These are phyloP conservation scores for Nicotiana attenuata DNA, from an alignment of 257 asterid species.

Conservation along the genomic window DNA sequence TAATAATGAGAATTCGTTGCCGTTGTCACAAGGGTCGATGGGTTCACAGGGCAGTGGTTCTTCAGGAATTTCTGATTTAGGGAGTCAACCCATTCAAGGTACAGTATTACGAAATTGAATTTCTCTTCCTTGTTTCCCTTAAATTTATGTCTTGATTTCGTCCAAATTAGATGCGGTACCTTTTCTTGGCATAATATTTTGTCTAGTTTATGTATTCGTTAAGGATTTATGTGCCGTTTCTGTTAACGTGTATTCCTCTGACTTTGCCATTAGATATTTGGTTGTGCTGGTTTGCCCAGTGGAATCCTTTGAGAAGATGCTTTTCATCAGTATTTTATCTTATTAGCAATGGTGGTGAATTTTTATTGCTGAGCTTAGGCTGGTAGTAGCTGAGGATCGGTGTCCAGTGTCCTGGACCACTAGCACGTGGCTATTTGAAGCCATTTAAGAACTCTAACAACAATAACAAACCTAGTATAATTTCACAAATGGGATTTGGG, in stretches of 20 bases:
- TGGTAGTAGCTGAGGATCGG: not conserved
- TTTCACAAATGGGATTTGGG: fast-evolving
- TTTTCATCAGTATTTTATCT: not conserved
- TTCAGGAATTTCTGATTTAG: constrained; percentile 49
- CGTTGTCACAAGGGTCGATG: constrained; percentile 32
- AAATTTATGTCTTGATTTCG: not conserved
- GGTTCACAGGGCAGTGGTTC: constrained; percentile 54
- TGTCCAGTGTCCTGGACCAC: not conserved
- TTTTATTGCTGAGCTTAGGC: not conserved
- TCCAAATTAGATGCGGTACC: too few species aligned
- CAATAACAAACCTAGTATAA: too few species aligned
- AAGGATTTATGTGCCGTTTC: not conserved
- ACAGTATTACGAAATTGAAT: not conserved
- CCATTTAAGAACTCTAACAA: not conserved
- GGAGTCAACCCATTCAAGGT: constrained; percentile 46
- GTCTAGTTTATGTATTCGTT: not conserved
- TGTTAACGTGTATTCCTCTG: not conserved
- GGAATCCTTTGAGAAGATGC: not conserved
- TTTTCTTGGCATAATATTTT: too few species aligned
- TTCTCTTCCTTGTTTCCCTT: not conserved
- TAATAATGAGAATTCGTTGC: constrained; percentile 26
- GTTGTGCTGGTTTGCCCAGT: not conserved
- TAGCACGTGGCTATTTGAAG: not conserved
- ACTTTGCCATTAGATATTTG: not conserved
- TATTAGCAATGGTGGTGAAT: not conserved